phyloP scores from a whole-genome alignment of 208 protist species.

The Crithidia acanthocephali region DNA sequence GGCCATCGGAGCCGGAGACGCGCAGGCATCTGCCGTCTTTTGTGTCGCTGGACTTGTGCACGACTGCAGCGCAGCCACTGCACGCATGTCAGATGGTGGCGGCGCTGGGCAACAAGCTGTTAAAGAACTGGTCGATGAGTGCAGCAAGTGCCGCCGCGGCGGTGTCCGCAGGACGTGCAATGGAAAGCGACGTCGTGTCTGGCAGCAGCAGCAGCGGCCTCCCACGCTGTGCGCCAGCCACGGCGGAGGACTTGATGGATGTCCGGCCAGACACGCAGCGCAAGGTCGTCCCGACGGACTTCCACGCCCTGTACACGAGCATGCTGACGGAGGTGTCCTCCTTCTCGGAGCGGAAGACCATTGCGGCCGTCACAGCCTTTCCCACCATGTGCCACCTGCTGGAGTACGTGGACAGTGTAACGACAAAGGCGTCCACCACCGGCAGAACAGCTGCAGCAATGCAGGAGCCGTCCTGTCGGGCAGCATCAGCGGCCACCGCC shows the following conservation, averaged over 20 bases:
- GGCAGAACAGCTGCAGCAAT: no score
- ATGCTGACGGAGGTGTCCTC: slow-evolving; percentile 75
- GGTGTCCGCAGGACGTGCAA: neutral
- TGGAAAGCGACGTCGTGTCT: no score
- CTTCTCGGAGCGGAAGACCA: slow-evolving; percentile 57
- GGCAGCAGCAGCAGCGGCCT: neutral
- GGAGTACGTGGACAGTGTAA: slow-evolving; percentile 42
- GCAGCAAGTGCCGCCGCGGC: neutral
- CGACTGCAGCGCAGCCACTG: slow-evolving; percentile 18
- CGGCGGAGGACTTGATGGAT: slow-evolving; percentile 2
- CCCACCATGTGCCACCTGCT: slow-evolving; percentile 72
- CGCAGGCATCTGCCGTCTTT: neutral
- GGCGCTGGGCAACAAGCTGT: slow-evolving; percentile 27
- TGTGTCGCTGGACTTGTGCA: slow-evolving; percentile 25
- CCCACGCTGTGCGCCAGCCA: neutral
- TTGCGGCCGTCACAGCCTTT: slow-evolving; percentile 58
- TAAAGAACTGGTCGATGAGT: slow-evolving; percentile 13
- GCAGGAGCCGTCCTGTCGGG: neutral
- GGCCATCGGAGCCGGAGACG: neutral
- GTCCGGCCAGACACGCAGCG: slow-evolving; percentile 55
- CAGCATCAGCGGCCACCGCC: neutral
- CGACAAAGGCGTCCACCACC: neutral
- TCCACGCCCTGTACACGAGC: slow-evolving; percentile 65
- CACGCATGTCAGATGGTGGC: slow-evolving; percentile 35
- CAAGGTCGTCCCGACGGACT: slow-evolving; percentile 75